Percentiles rank a stretch among this genome's conserved stretches.
Conservation (phyloP, 768 basidiomycete species). For the Tubosaeta brunneosetosa region DNA sequence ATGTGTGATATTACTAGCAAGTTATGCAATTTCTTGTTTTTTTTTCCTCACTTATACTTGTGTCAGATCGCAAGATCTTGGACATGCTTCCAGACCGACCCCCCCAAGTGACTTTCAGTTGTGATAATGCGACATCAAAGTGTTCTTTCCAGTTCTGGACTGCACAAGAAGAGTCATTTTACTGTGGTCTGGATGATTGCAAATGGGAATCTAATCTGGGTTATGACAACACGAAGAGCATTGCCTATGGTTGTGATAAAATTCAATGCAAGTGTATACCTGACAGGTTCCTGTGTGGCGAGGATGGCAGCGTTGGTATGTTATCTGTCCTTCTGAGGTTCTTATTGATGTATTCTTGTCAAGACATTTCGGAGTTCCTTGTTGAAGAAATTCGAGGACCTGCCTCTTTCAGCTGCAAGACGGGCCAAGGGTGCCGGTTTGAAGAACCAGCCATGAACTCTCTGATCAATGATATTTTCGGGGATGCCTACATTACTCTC, state of each 20-base stretch:
- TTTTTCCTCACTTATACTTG: background rate
- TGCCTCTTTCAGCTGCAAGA: constrained; percentile 74
- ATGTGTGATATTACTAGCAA: constrained; percentile 98
- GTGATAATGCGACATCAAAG: constrained; percentile 54
- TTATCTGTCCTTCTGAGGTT: constrained; percentile 11
- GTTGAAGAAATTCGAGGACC: constrained; percentile 88
- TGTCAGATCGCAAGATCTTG: constrained; percentile 85
- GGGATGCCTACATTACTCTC: constrained; percentile 84
- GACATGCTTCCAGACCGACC: constrained; percentile 87
- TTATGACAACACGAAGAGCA: constrained; percentile 66
- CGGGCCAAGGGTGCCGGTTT: constrained; percentile 75
- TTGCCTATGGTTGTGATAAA: constrained; percentile 73
- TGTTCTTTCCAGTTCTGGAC: constrained; percentile 99
- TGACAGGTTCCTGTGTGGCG: constrained; percentile 90
- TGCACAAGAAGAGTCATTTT: constrained; percentile 90
- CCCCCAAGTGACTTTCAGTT: constrained; percentile 96
- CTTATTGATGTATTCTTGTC: background rate
- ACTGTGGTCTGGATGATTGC: constrained; percentile 82
- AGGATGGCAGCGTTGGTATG: constrained; percentile 88
- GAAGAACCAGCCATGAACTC: constrained; percentile 97
- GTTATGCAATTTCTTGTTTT: constrained; percentile 27
- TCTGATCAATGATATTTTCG: constrained; percentile 90
- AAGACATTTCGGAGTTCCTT: constrained; percentile 91
- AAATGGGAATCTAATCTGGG: constrained; percentile 41
- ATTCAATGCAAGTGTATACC: constrained; percentile 94